Conservation (phyloP, 345 rosid species). For the Moricandia moricandioides region DNA sequence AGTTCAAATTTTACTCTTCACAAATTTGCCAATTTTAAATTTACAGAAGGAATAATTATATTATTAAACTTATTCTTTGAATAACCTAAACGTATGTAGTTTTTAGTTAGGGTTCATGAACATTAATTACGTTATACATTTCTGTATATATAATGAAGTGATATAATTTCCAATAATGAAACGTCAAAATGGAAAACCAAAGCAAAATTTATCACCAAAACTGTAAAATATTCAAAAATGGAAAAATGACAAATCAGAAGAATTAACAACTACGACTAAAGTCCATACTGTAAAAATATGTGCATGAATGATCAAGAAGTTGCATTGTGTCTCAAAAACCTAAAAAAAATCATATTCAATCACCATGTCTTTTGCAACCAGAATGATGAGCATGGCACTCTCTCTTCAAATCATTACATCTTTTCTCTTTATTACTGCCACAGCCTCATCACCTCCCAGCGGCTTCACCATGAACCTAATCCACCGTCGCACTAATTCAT, state of each 20-base stretch:
- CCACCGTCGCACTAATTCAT: not conserved
- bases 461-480: slow-evolving; percentile 27
- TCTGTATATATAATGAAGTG: not conserved
- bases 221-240: not conserved
- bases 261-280: not conserved
- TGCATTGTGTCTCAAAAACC: not conserved
- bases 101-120: not conserved
- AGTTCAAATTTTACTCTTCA: not conserved
- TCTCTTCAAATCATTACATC: slow-evolving; percentile 4
- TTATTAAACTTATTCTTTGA: no score
- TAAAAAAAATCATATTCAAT: not conserved
- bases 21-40: not conserved
- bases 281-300: not conserved
- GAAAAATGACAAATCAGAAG: not conserved
- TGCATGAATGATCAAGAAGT: not conserved
- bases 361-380: not conserved
- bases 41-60: not conserved
- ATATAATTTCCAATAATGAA: not conserved
- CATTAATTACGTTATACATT: not conserved
- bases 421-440: slow-evolving; percentile 2
- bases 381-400: not conserved
- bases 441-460: not conserved
- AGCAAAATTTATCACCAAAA: no score
- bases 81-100: not conserved
- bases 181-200: not conserved